A percentile compares a stretch with the other conserved stretches of the same genome.
Evolutionary conservation across 306 rosid genomes (phyloP).

Genomic region (Vicia faba): DNA sequence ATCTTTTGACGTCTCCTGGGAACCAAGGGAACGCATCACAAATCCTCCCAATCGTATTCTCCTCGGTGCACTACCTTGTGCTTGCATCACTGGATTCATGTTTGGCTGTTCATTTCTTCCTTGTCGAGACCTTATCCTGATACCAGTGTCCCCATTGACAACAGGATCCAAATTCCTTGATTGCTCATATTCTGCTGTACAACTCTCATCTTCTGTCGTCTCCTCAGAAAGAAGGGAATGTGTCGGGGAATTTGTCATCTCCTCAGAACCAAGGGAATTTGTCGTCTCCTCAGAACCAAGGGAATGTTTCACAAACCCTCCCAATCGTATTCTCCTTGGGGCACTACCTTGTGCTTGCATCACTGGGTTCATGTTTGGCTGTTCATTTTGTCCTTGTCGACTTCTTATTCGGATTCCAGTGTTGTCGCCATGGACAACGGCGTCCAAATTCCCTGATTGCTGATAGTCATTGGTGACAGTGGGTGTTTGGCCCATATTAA

Average conservation of each 20-base stretch:
- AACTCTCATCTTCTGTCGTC: slow-evolving; percentile 3
- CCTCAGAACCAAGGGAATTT: slow-evolving; percentile 24
- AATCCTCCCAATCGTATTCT: slow-evolving; percentile 53
- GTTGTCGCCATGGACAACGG: slow-evolving; percentile 26
- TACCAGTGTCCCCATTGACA: slow-evolving; percentile 41
- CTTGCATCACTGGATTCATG: slow-evolving; percentile 13
- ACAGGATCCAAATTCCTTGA: slow-evolving; percentile 38
- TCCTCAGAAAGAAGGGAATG: slow-evolving; percentile 28
- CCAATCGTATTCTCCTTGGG: slow-evolving; percentile 59
- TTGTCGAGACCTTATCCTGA: slow-evolving; percentile 48
- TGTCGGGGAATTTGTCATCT: slow-evolving; percentile 5
- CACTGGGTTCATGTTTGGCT: slow-evolving; percentile 19
- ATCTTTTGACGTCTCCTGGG: slow-evolving; percentile 14
- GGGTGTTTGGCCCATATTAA: slow-evolving; percentile 36
- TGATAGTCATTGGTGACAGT: slow-evolving; percentile 15
- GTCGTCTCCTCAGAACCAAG: slow-evolving; percentile 21
- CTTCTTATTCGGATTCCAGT: slow-evolving; percentile 49
- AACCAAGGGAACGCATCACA: slow-evolving; percentile 24
- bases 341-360: slow-evolving; percentile 45
- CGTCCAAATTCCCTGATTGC: slow-evolving; percentile 41
- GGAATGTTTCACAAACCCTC: slow-evolving; percentile 32
- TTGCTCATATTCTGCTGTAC: slow-evolving; percentile 37
- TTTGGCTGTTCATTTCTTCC: slow-evolving; percentile 32
- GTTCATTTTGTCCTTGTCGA: slow-evolving; percentile 42
- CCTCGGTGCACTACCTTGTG: slow-evolving; percentile 56